Percentiles rank a stretch among this genome's conserved stretches.
phyloP scores from a whole-genome alignment of 1,139 yeast species.

The Yamadazyma pseudoaaseri region DNA sequence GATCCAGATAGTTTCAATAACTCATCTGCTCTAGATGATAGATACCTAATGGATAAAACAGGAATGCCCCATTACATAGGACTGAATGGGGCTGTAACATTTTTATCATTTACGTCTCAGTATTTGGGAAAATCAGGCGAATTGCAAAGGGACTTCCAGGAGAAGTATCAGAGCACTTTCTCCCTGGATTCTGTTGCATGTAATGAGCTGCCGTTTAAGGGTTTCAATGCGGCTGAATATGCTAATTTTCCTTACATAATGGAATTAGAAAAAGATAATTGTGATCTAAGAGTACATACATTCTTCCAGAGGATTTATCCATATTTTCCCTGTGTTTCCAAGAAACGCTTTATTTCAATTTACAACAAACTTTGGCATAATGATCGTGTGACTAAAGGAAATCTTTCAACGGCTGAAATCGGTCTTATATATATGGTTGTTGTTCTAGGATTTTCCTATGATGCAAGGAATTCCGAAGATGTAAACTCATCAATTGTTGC shows the following conservation, averaged over 20 bases:
- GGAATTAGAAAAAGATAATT: neutral
- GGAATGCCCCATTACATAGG: neutral
- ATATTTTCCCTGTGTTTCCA: neutral
- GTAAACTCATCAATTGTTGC: conserved; percentile 8
- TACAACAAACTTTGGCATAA: neutral
- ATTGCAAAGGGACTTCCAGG: neutral
- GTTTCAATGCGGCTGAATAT: neutral
- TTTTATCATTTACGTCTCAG: conserved; percentile 1
- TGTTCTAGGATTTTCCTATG: conserved; percentile 26
- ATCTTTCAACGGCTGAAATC: neutral
- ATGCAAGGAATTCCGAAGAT: conserved; percentile 9
- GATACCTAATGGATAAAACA: neutral
- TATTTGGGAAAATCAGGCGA: neutral
- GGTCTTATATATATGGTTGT: conserved; percentile 1
- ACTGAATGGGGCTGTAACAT: conserved; percentile 1
- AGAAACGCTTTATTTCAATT: neutral
- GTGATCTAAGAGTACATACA: neutral
- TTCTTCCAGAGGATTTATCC: neutral
- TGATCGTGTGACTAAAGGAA: neutral
- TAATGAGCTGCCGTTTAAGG: neutral
- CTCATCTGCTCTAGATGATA: neutral
- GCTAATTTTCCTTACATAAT: neutral
- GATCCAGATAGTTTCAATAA: neutral
- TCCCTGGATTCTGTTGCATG: neutral
- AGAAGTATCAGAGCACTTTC: neutral